phyloP scores from a whole-genome alignment of 2,329 filamentous ascomycete genomes.

The Colletotrichum musae region DNA sequence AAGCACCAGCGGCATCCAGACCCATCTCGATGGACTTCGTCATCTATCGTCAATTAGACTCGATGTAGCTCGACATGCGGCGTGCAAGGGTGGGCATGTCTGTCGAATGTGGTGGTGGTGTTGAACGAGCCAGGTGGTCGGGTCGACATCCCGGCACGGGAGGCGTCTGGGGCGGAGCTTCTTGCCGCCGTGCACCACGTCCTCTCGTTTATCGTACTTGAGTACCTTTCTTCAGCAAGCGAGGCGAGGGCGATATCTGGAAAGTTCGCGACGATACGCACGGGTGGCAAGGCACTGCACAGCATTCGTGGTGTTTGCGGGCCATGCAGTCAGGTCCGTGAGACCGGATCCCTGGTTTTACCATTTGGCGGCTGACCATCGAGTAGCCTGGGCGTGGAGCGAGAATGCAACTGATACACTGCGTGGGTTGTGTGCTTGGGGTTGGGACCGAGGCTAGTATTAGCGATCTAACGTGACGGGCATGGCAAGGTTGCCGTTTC shows the following conservation, averaged over 20 bases:
- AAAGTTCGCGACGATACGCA: constrained; percentile 28
- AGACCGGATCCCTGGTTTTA: constrained; percentile 26
- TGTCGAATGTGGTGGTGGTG: constrained; percentile 21
- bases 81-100: constrained; percentile 33
- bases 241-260: constrained; percentile 5
- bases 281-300: constrained; percentile 25
- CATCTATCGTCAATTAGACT: constrained; percentile 26
- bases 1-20: background rate
- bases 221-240: too few relatives aligned
- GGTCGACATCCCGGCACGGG: constrained; percentile 24
- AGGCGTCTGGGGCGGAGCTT: background rate
- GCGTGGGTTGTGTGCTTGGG: background rate
- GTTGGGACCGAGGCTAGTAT: constrained; percentile 14
- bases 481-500: constrained; percentile 20
- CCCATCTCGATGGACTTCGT: constrained; percentile 12
- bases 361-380: constrained; percentile 29
- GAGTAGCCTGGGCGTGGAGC: constrained; percentile 2
- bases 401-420: constrained; percentile 29
- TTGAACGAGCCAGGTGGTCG: constrained; percentile 33
- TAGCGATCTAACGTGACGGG: constrained; percentile 34
- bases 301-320: background rate
- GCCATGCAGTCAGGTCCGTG: constrained; percentile 10
- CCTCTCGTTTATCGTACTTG: too few relatives aligned
- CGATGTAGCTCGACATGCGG: constrained; percentile 9
- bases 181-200: background rate